These are phyloP conservation scores for Vinca minor DNA, from an alignment of 257 asterid genomes.

Conservation along the genomic window DNA sequence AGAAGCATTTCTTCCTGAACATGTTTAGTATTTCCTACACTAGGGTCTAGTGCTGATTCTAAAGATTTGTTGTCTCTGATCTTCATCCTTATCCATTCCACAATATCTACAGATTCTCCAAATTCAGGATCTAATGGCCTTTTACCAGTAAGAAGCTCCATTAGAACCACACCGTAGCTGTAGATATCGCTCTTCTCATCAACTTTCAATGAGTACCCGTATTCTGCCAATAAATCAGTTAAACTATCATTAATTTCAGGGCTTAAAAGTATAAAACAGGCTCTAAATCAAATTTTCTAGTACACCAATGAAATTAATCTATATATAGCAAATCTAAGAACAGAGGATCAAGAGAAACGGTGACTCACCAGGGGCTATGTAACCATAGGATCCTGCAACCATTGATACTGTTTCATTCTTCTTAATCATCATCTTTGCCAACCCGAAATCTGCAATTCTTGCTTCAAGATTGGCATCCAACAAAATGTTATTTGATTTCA, in stretches of 20 bases:
- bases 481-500: conserved; percentile 55
- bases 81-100: conserved; percentile 37
- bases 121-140: conserved; percentile 57
- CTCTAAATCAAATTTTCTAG: too few species aligned
- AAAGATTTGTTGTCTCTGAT: conserved; percentile 26
- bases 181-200: conserved; percentile 65
- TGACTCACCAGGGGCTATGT: conserved; percentile 67
- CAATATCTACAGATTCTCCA: conserved; percentile 37
- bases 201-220: conserved; percentile 55
- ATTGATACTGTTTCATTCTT: conserved; percentile 63
- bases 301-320: too few species aligned
- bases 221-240: conserved; percentile 38
- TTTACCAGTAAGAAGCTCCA: conserved; percentile 62
- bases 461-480: conserved; percentile 59
- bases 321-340: background rate
- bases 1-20: conserved; percentile 45
- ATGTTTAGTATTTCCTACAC: conserved; percentile 31
- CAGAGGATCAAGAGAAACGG: background rate
- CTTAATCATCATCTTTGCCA: conserved; percentile 48
- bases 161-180: conserved; percentile 69
- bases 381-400: conserved; percentile 75
- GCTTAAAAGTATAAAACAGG: too few species aligned
- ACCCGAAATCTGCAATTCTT: conserved; percentile 57
- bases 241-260: background rate
- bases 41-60: conserved; percentile 34